Evolutionary conservation across 495 filamentous ascomycete species (phyloP).

Genomic region (Penicillium diatomitis): DNA sequence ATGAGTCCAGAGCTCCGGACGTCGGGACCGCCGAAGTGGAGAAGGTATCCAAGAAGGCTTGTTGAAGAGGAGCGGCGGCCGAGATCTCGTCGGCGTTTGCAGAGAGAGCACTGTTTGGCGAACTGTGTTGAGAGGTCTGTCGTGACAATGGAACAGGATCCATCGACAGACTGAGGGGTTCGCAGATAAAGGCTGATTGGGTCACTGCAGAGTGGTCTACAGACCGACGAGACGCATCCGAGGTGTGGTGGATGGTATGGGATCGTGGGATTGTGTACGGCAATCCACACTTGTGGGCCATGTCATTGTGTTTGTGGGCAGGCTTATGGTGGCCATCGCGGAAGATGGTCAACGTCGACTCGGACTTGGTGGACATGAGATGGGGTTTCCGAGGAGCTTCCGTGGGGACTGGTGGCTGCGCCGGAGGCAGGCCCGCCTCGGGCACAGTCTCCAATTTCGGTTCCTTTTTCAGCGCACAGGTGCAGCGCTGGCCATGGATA

Average conservation of each 20-base stretch:
- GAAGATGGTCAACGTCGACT: constrained; percentile 74
- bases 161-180: constrained; percentile 19
- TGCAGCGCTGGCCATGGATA: constrained; percentile 83
- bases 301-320: constrained; percentile 77
- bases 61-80: constrained; percentile 50
- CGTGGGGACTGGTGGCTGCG: constrained; percentile 29
- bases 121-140: constrained; percentile 55
- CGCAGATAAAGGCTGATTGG: constrained; percentile 32
- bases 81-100: constrained; percentile 51
- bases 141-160: constrained; percentile 13
- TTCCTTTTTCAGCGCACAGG: constrained; percentile 89
- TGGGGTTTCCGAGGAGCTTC: constrained; percentile 54
- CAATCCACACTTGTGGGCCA: constrained; percentile 69
- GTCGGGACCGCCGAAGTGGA: constrained; percentile 35
- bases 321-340: constrained; percentile 93
- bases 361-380: constrained; percentile 76
- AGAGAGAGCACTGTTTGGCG: constrained; percentile 49
- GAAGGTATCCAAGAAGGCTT: constrained; percentile 47
- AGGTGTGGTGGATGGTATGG: constrained; percentile 57
- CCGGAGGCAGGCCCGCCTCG: constrained; percentile 15
- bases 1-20: constrained; percentile 29
- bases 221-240: constrained; percentile 53
- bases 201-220: constrained; percentile 55
- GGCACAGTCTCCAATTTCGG: constrained; percentile 51
- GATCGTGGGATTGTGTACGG: constrained; percentile 74